Evolutionary conservation across 805 yeast species (phyloP), one percentile per base, ranked within the genome.

Genomic region (Candida incommunis): DNA sequence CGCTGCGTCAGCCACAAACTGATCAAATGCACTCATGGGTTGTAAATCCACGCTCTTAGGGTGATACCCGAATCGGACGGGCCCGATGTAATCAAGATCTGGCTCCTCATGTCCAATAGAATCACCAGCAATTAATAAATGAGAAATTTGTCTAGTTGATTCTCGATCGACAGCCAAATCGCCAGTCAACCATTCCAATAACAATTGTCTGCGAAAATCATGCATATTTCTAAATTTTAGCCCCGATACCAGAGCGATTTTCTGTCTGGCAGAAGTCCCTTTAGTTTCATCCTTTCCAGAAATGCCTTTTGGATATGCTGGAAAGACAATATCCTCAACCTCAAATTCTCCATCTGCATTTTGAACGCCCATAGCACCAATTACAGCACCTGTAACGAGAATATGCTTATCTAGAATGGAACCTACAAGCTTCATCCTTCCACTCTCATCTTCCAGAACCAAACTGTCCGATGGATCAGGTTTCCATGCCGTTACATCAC

Each of bases 391-490:
- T 0, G 96, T 92, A 0, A 88, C 94, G 22, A 90, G 66, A 2
- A 80, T 72, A 20, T 46, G 44, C 4, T 45, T 16, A 43, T 67
- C 66, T 40, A 82, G 69, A 25, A 79, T 61, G 16, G 72, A 70
- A 22, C 86, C 88, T 42, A 75, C 78, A 21, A 92, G 63, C 25
- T 76, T 60, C 4, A 94, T 80, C 43, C 98, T 69, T 2, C 98
- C 98, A 45, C 87, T 78, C 55, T 87, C 96, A 62, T 92, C 98
- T 60, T 92, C 97, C 27, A 92, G 59, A 80, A 79, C 76, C 23
- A 83, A 56, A 50, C 70, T 74, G 55, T 80, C 84, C 15, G 74
- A 40, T 4, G 18, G 60, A 5, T 52, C 61, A 3, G 65, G 64
- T 24, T 65, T 64, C 48, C 80, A 81, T 23, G 76, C 60, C 4